phyloP scores from a whole-genome alignment of 1,284 basidiomycete species.

The Ceratobasidium sp. region DNA sequence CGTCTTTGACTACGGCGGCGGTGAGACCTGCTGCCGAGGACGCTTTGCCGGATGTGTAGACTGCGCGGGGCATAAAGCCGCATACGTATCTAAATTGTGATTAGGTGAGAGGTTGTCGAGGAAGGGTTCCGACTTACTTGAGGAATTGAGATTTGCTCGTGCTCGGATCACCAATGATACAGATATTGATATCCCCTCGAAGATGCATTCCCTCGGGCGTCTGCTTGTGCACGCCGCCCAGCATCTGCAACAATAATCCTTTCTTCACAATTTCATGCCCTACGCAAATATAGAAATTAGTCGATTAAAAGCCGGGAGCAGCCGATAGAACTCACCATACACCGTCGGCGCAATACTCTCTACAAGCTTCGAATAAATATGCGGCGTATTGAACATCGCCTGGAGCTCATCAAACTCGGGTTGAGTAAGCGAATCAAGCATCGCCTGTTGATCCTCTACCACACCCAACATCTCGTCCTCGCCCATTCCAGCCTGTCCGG shows the following conservation, averaged over 20 bases:
- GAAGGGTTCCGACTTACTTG: slow-evolving; percentile 89
- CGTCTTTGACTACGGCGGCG: slow-evolving; percentile 97
- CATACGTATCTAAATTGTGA: slow-evolving; percentile 86
- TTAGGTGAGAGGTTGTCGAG: too few species aligned
- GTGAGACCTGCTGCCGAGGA: slow-evolving; percentile 99
- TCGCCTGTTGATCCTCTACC: slow-evolving; percentile 75
- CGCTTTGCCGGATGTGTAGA: slow-evolving; percentile 99
- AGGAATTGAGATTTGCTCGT: slow-evolving; percentile 99
- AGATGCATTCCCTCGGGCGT: slow-evolving; percentile 97
- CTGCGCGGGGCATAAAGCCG: slow-evolving; percentile 97
- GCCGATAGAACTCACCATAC: slow-evolving; percentile 75
- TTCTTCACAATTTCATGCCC: slow-evolving; percentile 99
- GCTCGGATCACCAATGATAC: slow-evolving; percentile 97
- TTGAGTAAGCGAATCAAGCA: slow-evolving; percentile 90
- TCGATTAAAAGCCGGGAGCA: not conserved
- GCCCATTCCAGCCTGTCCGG: slow-evolving; percentile 67
- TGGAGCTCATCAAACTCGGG: slow-evolving; percentile 96
- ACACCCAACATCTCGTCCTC: slow-evolving; percentile 43
- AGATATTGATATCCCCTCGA: slow-evolving; percentile 98
- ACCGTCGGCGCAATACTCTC: slow-evolving; percentile 98
- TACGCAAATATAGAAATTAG: slow-evolving; percentile 47
- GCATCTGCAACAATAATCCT: slow-evolving; percentile 95
- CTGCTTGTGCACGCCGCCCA: slow-evolving; percentile 99
- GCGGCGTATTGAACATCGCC: slow-evolving; percentile 92
- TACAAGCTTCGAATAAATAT: slow-evolving; percentile 96